Percentiles rank a stretch among this genome's conserved stretches.
These are phyloP conservation scores for Entrophospora sp. DNA, from an alignment of 192 early-diverging fungal species.

Conservation along the genomic window DNA sequence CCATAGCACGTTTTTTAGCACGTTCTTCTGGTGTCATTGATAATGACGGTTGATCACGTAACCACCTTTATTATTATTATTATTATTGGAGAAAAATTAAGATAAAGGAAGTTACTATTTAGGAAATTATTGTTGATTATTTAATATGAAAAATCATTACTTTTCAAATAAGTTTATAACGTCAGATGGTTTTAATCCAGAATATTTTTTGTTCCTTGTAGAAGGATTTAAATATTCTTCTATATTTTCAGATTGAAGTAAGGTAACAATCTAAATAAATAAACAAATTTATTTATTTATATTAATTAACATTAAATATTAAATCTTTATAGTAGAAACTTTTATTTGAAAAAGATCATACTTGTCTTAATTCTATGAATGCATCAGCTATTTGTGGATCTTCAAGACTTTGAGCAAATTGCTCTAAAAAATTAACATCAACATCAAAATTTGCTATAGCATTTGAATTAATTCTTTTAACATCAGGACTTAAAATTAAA, in stretches of 20 bases:
- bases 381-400: constrained; percentile 55
- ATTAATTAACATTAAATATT: neutral
- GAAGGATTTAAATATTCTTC: constrained; percentile 67
- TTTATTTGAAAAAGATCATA: constrained; percentile 21
- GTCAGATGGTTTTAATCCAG: constrained; percentile 52
- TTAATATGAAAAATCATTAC: constrained; percentile 33
- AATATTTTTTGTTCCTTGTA: constrained; percentile 55
- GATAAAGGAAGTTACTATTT: neutral
- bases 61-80: neutral
- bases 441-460: constrained; percentile 54
- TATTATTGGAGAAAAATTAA: neutral
- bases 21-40: neutral
- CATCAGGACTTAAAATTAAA: constrained; percentile 49
- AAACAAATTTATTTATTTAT: neutral
- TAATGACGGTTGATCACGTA: neutral
- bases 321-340: neutral
- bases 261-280: constrained; percentile 46
- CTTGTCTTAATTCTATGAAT: constrained; percentile 69
- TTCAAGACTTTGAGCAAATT: constrained; percentile 57
- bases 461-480: constrained; percentile 49
- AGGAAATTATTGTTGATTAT: neutral
- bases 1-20: constrained; percentile 14
- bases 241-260: constrained; percentile 59
- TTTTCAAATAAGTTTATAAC: constrained; percentile 70
- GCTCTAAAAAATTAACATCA: constrained; percentile 67